Base-by-base conservation (phyloP, 352 stramenopile species). In the Hyaloperonospora brassicae region DNA sequence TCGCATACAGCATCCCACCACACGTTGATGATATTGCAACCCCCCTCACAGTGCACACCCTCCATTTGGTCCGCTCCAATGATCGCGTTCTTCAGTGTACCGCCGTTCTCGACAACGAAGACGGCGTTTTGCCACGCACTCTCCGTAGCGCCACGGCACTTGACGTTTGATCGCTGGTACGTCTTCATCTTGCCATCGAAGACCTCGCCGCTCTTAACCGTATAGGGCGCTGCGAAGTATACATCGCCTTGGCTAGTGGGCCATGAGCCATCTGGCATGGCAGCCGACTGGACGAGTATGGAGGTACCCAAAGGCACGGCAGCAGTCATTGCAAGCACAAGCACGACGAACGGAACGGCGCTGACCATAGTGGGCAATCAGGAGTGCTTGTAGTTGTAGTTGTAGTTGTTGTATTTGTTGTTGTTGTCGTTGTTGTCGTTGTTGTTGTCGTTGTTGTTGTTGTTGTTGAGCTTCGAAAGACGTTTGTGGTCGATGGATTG, bases 11-110 rank as follows among this genome's bases (percentile, higher is more conserved):
- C 59, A 7, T 66, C 53, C 59, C 59, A 66, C 59, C 52, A 66
- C 10, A 66, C 59, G 39, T 66, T 66, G 5, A 55, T 21, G 13
- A 67, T 54, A 5, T 34, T 63, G 41, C 60, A 67, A n/a, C 52
- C 47, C 6, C 41, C 13, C 24, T 66, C 59, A 17, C 59, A 66
- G 49, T 66, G 59, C 2, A 66, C 53, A 24, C 40, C 40, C 17
- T 45, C 40, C 40, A 45, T 45, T 45, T 45, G 40, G 10, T 45
- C 21, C 40, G 56, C 79, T 65, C 73, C 73, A 30, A 84, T 79
- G 61, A 84, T 84, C 12, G 55, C 73, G 49, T 84, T 81, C 49
- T 75, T 72, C 14, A 84, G 66, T 7, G 67, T 82, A 2, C 61
- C 72, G 12, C 61, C 63, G 0, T 68, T n/a, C 35, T 80, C 57